Evolutionary conservation across 2,329 filamentous ascomycete genomes (phyloP).

Genomic region (Monosporascus sp.): DNA sequence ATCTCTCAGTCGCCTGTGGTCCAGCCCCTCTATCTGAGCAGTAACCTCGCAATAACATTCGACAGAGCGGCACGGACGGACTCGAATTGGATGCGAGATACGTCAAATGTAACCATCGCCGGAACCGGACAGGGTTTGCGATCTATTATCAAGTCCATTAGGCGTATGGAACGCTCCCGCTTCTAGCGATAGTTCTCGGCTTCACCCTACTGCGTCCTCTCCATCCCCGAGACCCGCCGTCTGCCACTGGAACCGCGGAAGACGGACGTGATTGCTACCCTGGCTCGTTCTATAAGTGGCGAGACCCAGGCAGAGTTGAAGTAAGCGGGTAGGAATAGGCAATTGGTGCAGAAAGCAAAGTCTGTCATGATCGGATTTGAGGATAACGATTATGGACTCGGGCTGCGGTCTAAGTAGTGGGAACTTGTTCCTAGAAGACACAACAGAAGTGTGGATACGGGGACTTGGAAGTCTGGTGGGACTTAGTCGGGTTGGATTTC

Average conservation of each 20-base stretch:
- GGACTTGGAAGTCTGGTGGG: too few species aligned
- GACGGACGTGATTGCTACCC: slow-evolving; percentile 12
- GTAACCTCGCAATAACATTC: slow-evolving; percentile 8
- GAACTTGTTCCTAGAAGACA: too few species aligned
- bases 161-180: slow-evolving; percentile 14
- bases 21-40: slow-evolving; percentile 10
- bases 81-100: slow-evolving; percentile 13
- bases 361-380: slow-evolving; percentile 11
- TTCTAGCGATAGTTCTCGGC: slow-evolving; percentile 6
- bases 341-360: slow-evolving; percentile 7
- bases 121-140: slow-evolving; percentile 10
- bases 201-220: slow-evolving; percentile 7
- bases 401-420: slow-evolving; percentile 7
- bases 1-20: neutral
- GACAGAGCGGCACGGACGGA: slow-evolving; percentile 8
- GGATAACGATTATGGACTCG: slow-evolving; percentile 11
- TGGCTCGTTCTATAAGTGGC: slow-evolving; percentile 15
- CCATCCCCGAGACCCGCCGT: slow-evolving; percentile 10
- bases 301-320: slow-evolving; percentile 13
- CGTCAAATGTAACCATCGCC: neutral
- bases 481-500: too few species aligned
- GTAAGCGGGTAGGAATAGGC: slow-evolving; percentile 9
- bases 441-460: too few species aligned
- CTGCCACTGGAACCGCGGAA: slow-evolving; percentile 14
- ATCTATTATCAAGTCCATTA: slow-evolving; percentile 15